A percentile compares a stretch with the other conserved stretches of the same genome.
phyloP scores from a whole-genome alignment of 2,329 filamentous ascomycete genomes.

The Taxawa tesnikishii region DNA sequence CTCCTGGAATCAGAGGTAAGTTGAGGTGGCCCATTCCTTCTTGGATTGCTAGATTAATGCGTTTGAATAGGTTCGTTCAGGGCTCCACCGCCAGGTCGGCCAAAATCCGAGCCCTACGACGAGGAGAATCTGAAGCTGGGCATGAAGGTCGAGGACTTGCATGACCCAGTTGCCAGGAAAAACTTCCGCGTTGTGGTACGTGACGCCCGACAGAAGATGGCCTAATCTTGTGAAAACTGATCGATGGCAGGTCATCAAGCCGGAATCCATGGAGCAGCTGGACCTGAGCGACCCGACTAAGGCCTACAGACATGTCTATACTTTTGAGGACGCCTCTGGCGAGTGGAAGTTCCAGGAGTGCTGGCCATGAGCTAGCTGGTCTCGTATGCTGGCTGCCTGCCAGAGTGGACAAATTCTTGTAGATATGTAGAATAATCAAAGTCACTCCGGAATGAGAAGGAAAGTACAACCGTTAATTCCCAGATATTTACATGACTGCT shows the following conservation, averaged over 20 bases:
- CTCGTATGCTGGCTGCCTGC: no score
- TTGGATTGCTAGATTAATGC: no score
- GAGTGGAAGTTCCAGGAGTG: constrained; percentile 58
- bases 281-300: constrained; percentile 57
- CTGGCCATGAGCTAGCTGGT: no score
- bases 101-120: constrained; percentile 31
- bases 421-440: no score
- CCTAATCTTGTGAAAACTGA: no score
- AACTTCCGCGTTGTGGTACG: constrained; percentile 82
- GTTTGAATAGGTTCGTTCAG: constrained; percentile 44
- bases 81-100: constrained; percentile 40
- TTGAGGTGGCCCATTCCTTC: no score
- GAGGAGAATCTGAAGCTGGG: constrained; percentile 34
- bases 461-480: no score
- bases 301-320: constrained; percentile 55
- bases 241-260: no score
- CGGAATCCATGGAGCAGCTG: constrained; percentile 63
- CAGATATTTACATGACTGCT: no score
- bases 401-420: no score
- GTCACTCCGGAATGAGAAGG: no score
- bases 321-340: constrained; percentile 36
- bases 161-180: constrained; percentile 56
- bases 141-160: constrained; percentile 56
- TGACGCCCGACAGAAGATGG: no score
- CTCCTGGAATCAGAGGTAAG: constrained; percentile 62